These are phyloP conservation scores for Begonia peltatifolia DNA, from an alignment of 306 rosid genomes.

Conservation along the genomic window DNA sequence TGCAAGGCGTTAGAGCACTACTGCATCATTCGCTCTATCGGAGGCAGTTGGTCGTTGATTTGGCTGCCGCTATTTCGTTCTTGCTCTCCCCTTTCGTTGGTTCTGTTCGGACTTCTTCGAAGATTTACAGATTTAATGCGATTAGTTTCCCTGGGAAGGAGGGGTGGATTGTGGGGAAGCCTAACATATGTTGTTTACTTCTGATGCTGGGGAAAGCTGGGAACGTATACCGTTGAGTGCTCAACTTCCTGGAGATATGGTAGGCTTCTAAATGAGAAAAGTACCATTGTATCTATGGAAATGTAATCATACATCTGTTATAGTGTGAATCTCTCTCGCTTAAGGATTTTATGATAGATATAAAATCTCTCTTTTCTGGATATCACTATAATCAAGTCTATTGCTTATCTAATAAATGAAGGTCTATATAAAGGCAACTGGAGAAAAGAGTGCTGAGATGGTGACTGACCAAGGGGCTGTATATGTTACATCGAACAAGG, in stretches of 20 bases:
- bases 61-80: conserved; percentile 45
- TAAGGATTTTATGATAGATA: no score
- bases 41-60: conserved; percentile 50
- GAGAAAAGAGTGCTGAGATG: conserved; percentile 91
- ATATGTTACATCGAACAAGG: conserved; percentile 79
- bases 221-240: conserved; percentile 78
- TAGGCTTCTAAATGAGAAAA: conserved; percentile 9
- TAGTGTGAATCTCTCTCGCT: no score
- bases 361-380: no score
- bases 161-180: conserved; percentile 95
- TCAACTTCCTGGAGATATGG: conserved; percentile 94
- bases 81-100: conserved; percentile 21
- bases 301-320: no score
- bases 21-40: no score
- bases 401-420: conserved; percentile 13
- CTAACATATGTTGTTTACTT: conserved; percentile 71
- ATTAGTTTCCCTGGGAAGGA: conserved; percentile 90
- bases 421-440: conserved; percentile 93
- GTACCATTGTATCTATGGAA: no score
- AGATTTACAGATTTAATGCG: conserved; percentile 79
- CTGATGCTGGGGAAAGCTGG: conserved; percentile 88
- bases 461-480: conserved; percentile 97
- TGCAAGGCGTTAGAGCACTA: no score
- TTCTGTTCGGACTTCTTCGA: no score
- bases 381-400: no score